phyloP scores from a whole-genome alignment of 2,329 filamentous ascomycete genomes.

The Neonectria sp. region DNA sequence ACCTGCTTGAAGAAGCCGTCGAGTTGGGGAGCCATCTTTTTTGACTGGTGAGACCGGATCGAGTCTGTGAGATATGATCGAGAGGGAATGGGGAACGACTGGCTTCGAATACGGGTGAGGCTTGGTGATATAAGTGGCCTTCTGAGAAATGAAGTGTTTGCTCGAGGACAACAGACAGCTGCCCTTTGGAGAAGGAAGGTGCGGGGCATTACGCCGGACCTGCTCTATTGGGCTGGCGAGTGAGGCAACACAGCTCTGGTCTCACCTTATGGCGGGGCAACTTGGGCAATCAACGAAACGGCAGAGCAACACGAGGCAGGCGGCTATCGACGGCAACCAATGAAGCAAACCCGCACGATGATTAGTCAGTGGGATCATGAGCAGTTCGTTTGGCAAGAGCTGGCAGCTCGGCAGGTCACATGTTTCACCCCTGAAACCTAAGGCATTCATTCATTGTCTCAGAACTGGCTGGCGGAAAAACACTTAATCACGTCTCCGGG shows the following conservation, averaged over 20 bases:
- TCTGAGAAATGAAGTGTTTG: conserved; percentile 40
- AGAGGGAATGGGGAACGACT: conserved; percentile 34
- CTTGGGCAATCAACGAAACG: conserved; percentile 31
- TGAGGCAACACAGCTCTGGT: conserved; percentile 40
- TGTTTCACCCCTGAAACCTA: neutral
- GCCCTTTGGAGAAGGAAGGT: conserved; percentile 55
- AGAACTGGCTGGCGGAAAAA: conserved; percentile 30
- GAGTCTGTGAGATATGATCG: conserved; percentile 68
- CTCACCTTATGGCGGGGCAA: conserved; percentile 49
- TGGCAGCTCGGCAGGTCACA: conserved; percentile 7
- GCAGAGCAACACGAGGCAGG: conserved; percentile 9
- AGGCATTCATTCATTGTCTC: conserved; percentile 6
- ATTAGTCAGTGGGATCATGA: conserved; percentile 43
- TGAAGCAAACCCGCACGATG: conserved; percentile 33
- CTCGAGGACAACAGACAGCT: conserved; percentile 46
- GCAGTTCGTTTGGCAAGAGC: conserved; percentile 23
- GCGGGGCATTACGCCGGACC: conserved; percentile 62
- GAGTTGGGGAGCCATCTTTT: conserved; percentile 90
- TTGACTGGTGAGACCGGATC: conserved; percentile 71
- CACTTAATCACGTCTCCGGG: conserved; percentile 9
- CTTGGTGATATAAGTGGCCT: conserved; percentile 45
- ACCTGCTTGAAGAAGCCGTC: conserved; percentile 96
- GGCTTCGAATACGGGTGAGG: conserved; percentile 36
- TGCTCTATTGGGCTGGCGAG: conserved; percentile 45
- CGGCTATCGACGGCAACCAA: conserved; percentile 52